phyloP scores from a whole-genome alignment of 139 green algal species.

The Pleodorina starrii region DNA sequence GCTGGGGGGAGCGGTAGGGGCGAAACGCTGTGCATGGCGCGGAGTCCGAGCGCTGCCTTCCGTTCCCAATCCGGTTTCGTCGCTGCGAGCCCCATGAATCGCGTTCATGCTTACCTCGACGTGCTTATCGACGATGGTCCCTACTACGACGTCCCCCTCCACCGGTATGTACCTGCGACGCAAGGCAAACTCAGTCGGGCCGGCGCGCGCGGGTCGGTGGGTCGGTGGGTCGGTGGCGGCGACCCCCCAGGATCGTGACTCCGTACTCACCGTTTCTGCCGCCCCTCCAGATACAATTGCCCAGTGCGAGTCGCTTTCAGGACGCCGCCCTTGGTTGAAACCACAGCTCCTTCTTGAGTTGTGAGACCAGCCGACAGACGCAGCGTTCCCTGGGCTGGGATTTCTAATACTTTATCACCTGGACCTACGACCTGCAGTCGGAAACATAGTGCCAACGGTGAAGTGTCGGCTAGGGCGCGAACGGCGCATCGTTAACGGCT shows the following conservation, averaged over 20 bases:
- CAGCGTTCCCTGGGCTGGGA: constrained; percentile 77
- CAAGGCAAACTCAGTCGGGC: too few relatives aligned
- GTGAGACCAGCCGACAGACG: constrained; percentile 71
- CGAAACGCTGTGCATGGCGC: too few relatives aligned
- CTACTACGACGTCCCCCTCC: constrained; percentile 82
- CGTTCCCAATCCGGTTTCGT: too few relatives aligned
- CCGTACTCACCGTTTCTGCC: constrained; percentile 76
- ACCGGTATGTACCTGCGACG: constrained; percentile 85
- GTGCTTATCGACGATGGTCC: constrained; percentile 76
- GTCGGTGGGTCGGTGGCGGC: background rate
- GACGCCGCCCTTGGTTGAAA: constrained; percentile 72
- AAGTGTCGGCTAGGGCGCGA: too few relatives aligned
- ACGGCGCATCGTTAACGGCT: too few relatives aligned
- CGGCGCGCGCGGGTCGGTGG: background rate
- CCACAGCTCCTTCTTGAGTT: constrained; percentile 65
- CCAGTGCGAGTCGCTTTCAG: constrained; percentile 68
- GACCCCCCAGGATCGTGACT: background rate
- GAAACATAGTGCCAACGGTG: too few relatives aligned
- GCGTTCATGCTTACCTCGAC: constrained; percentile 70
- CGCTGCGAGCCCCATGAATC: too few relatives aligned
- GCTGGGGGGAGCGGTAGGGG: too few relatives aligned
- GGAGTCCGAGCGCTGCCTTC: too few relatives aligned
- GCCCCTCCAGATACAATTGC: constrained; percentile 83
- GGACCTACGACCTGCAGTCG: constrained; percentile 67
- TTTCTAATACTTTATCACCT: constrained; percentile 76